Base-by-base conservation (phyloP, 441 rosid genomes). In the Mallotus japonicus region DNA sequence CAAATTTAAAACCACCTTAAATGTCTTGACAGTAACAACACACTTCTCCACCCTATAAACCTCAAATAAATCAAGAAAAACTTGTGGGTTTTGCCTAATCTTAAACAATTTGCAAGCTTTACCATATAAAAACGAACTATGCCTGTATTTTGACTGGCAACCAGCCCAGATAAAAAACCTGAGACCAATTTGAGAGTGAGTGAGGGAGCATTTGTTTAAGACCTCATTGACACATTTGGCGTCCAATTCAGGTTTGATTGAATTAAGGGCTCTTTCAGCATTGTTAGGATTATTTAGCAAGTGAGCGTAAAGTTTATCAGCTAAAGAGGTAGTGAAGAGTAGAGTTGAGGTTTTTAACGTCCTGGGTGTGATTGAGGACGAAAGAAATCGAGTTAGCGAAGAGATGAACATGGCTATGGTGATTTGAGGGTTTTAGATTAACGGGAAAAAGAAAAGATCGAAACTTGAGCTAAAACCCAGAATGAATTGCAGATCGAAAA, bases 101-200 rank as follows among this genome's bases (percentile, higher is more conserved):
- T 78, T 76, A 63, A 88, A 83, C 73, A 88, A 74, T 4, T 82
- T 79, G 77, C 95, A 90, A 76, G 91, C 97, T 80, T 83, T 85
- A 46, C 78, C 51, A 62, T 89, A 90, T 87, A 84, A 81, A 66
- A 79, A 88, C 20, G 84, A 73, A 75, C 89, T 86, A 80, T 90
- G 97, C 80, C 92, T 83, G 59, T 85, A 88, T 53, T 76, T 78
- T 1, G 92, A 79, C 60, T 87, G 97, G 17, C 76, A 82, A 78
- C 92, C 97, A 49, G 92, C 88, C 99, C 94, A 90, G 15, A 94
- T 55, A 62, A 92, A 92, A 74, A 94, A 94, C 65, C 94, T 80
- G 60, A 94, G 84, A 82, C 92, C 97, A 79, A 69, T 46, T 8
- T 72, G 81, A 69, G 82, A 72, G 47, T 84, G 82, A 67, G 67